Evolutionary conservation across 2,329 filamentous ascomycete species (phyloP).

Genomic region (Alternaria dauci): DNA sequence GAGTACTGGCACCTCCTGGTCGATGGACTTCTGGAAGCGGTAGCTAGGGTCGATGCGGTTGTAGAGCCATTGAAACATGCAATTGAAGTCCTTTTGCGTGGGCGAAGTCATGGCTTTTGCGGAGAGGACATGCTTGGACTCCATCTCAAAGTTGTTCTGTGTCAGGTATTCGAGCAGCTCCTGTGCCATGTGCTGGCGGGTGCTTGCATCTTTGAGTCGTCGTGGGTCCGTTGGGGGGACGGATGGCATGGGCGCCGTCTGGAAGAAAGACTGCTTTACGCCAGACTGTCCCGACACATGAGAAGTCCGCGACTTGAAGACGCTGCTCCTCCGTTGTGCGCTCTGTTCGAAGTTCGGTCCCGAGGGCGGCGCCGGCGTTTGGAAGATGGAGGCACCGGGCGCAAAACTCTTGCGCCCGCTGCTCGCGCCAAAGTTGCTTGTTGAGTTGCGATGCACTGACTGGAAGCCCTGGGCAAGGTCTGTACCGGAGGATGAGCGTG

Average conservation of each 20-base stretch:
- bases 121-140: constrained; percentile 94
- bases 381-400: constrained; percentile 60
- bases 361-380: constrained; percentile 56
- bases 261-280: constrained; percentile 91
- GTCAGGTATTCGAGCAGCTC: constrained; percentile 92
- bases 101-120: constrained; percentile 92
- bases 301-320: constrained; percentile 63
- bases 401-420: constrained; percentile 76
- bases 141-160: constrained; percentile 94
- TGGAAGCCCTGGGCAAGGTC: constrained; percentile 85
- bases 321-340: constrained; percentile 77
- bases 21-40: constrained; percentile 91
- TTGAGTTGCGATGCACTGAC: constrained; percentile 84
- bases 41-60: constrained; percentile 94
- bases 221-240: constrained; percentile 87
- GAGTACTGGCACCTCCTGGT: constrained; percentile 91
- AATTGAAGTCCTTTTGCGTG: constrained; percentile 97
- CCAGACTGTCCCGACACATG: constrained; percentile 72
- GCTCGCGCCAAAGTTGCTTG: constrained; percentile 68
- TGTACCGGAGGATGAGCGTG: constrained; percentile 81
- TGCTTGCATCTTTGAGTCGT: constrained; percentile 80
- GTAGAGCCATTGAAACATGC: constrained; percentile 98
- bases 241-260: constrained; percentile 80
- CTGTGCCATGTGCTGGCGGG: constrained; percentile 82
- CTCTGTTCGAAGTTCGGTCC: constrained; percentile 63